These are phyloP conservation scores for Batrachochytrium dendrobatidis DNA, from an alignment of 371 early-diverging fungal species.

Conservation along the genomic window DNA sequence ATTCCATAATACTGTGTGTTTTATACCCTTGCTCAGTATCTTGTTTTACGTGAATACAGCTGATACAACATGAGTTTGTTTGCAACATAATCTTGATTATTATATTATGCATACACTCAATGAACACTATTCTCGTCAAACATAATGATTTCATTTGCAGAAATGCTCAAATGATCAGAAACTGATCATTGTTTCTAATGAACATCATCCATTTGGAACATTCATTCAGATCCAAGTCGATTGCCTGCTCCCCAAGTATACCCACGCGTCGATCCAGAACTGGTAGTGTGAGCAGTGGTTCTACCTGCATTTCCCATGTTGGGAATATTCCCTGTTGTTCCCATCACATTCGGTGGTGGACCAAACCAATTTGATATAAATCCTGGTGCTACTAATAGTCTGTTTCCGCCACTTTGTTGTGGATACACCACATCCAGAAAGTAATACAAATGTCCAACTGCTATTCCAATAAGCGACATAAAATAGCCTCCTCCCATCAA, in stretches of 20 bases:
- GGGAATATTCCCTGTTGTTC: neutral
- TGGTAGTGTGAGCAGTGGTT: neutral
- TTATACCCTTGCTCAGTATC: too few species aligned
- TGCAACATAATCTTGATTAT: too few species aligned
- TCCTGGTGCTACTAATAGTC: conserved; percentile 18
- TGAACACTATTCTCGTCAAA: too few species aligned
- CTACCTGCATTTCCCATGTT: neutral
- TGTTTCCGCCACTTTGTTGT: conserved; percentile 16
- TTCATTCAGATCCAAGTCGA: neutral
- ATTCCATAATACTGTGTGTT: too few species aligned
- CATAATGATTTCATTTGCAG: too few species aligned
- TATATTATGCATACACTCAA: too few species aligned
- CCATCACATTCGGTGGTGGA: neutral
- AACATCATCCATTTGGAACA: too few species aligned
- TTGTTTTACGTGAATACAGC: too few species aligned
- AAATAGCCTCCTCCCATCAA: conserved; percentile 14
- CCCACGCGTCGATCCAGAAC: neutral
- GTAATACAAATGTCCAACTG: conserved; percentile 29
- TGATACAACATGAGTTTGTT: too few species aligned
- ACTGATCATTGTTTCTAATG: too few species aligned
- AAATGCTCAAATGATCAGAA: too few species aligned
- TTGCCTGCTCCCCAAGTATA: neutral
- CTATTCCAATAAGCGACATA: conserved; percentile 21
- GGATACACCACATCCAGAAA: conserved; percentile 30
- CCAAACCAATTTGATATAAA: conserved; percentile 13